A percentile compares a stretch with the other conserved stretches of the same genome.
Conservation (phyloP, 495 filamentous ascomycete genomes). For the Trichoderma asperelloides region DNA sequence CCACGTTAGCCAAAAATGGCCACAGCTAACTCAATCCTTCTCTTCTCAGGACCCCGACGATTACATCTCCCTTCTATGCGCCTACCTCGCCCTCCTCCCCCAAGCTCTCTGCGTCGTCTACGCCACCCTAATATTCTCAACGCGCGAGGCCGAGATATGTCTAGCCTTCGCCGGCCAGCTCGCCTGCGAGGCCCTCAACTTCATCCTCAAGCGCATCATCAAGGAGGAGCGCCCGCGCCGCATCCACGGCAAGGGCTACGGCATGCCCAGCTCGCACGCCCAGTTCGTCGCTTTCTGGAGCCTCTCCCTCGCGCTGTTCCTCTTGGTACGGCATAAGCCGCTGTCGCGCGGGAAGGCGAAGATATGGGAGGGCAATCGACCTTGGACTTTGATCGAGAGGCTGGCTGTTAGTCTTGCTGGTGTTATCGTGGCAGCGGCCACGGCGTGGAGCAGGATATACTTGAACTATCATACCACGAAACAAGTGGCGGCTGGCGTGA, state of each 20-base stretch:
- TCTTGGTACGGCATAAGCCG: slow-evolving; percentile 67
- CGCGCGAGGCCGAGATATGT: slow-evolving; percentile 80
- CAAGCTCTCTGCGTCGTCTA: slow-evolving; percentile 87
- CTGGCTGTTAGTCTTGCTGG: slow-evolving; percentile 46
- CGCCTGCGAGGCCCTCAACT: slow-evolving; percentile 89
- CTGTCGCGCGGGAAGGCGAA: slow-evolving; percentile 8
- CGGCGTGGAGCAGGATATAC: slow-evolving; percentile 78
- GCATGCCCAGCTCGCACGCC: slow-evolving; percentile 97
- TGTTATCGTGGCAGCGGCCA: slow-evolving; percentile 51
- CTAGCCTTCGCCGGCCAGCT: slow-evolving; percentile 91
- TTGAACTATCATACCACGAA: slow-evolving; percentile 84
- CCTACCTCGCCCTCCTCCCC: slow-evolving; percentile 87
- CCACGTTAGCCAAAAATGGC: neutral
- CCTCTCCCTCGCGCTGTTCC: slow-evolving; percentile 69
- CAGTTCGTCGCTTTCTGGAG: slow-evolving; percentile 92
- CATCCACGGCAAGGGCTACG: slow-evolving; percentile 85
- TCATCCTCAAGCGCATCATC: slow-evolving; percentile 77
- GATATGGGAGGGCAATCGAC: neutral
- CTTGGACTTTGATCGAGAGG: slow-evolving; percentile 49
- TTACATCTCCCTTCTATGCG: slow-evolving; percentile 73
- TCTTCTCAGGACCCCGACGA: slow-evolving; percentile 72
- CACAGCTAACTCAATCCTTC: neutral
- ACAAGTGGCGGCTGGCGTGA: slow-evolving; percentile 75
- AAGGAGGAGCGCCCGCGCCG: slow-evolving; percentile 81
- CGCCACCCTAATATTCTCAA: slow-evolving; percentile 78